Conservation (phyloP, 2,329 filamentous ascomycete species). For the Rutstroemia sp. region DNA sequence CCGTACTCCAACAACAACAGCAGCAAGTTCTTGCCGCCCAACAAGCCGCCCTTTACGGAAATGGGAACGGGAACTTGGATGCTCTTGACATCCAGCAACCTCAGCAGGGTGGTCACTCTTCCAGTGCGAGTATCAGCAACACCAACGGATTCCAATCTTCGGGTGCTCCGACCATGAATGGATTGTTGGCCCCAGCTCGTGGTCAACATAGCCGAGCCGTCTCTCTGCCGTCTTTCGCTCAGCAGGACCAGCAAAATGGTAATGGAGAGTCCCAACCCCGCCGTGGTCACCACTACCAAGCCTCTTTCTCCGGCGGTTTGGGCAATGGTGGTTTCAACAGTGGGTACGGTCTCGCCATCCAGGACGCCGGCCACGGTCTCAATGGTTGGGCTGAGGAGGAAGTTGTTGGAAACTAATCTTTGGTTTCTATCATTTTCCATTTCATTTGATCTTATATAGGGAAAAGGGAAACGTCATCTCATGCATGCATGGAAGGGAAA, state of each 20-base stretch:
- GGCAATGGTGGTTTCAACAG: conserved; percentile 19
- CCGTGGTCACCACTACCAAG: conserved; percentile 59
- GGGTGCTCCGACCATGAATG: conserved; percentile 61
- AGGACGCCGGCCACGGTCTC: conserved; percentile 47
- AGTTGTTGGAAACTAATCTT: conserved; percentile 22
- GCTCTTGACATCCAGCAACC: conserved; percentile 53
- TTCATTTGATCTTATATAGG: neutral
- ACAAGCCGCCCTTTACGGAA: conserved; percentile 69
- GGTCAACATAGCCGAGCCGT: conserved; percentile 63
- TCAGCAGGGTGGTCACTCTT: conserved; percentile 52
- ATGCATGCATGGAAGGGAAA: conserved; percentile 3
- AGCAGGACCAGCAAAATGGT: conserved; percentile 39
- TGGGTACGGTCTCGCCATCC: conserved; percentile 55
- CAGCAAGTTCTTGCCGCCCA: conserved; percentile 65
- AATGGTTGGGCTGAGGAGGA: conserved; percentile 61
- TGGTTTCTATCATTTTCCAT: neutral
- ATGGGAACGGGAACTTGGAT: conserved; percentile 50
- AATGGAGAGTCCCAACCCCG: conserved; percentile 31
- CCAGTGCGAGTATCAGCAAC: conserved; percentile 57
- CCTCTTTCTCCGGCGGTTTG: conserved; percentile 39
- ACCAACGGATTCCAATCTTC: conserved; percentile 40
- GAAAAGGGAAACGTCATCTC: neutral
- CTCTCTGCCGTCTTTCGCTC: conserved; percentile 69
- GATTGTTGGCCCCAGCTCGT: conserved; percentile 66
- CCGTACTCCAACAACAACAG: conserved; percentile 51